Evolutionary conservation across 345 rosid genomes (phyloP).

Genomic region (Eutrema heterophyllum): DNA sequence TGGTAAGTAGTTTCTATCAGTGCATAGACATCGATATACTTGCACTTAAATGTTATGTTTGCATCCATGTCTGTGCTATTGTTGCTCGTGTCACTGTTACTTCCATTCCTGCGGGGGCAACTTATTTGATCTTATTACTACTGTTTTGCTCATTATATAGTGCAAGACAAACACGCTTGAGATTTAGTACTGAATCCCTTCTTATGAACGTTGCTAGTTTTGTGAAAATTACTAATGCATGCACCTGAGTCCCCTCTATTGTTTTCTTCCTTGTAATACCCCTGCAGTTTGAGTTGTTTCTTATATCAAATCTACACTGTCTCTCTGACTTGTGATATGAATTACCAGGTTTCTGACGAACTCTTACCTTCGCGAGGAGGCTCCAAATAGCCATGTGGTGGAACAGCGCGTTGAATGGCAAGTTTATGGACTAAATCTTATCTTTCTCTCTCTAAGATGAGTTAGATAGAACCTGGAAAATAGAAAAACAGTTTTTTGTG

Average conservation of each 20-base stretch:
- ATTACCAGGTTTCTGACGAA: slow-evolving; percentile 82
- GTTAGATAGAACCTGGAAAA: background rate
- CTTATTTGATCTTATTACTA: background rate
- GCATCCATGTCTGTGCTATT: background rate
- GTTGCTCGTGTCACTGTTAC: background rate
- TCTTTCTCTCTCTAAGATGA: background rate
- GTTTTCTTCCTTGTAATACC: background rate
- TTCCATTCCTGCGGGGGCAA: background rate
- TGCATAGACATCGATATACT: slow-evolving; percentile 1
- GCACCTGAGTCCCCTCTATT: background rate
- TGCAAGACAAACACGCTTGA: background rate
- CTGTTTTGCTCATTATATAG: background rate
- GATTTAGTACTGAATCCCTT: background rate
- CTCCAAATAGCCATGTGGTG: slow-evolving; percentile 95
- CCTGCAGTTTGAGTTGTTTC: background rate
- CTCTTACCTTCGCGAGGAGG: slow-evolving; percentile 92
- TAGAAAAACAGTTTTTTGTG: background rate
- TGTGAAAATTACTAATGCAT: background rate
- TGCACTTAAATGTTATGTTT: background rate
- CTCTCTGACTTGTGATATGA: slow-evolving; percentile 17
- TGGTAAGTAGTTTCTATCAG: slow-evolving; percentile 54
- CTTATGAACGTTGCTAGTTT: background rate
- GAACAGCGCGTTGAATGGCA: slow-evolving; percentile 99
- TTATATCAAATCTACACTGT: background rate
- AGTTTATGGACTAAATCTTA: slow-evolving; percentile 34